Evolutionary conservation across 2,329 filamentous ascomycete genomes (phyloP), one percentile per base, ranked within the genome.

Genomic region (Trichophaea hybrida): DNA sequence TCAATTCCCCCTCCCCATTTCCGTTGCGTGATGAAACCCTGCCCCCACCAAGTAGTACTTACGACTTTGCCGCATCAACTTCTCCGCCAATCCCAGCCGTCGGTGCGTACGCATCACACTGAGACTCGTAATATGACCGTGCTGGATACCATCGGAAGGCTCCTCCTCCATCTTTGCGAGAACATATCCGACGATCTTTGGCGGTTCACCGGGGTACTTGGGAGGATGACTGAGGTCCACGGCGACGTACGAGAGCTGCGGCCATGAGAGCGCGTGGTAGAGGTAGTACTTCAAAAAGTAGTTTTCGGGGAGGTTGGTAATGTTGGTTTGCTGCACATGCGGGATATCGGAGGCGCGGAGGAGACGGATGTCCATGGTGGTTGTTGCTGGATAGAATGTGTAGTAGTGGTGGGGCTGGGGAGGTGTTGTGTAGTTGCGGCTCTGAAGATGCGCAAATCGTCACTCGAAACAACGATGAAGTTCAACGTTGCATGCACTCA

Each of bases 261-360:
- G 93, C 93, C 93, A 98, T 69, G 89, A 94, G 67, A 97, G 83
- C 13, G 91, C 90, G 75, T 98, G 93, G 80, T 98, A 98, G 70
- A 98, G 83, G 77, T 98, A 98, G 80, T 98, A 98, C 80, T 98
- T 98, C 75, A 95, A 87, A 74, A 97, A 97, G 81, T 98, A 98
- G 79, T 98, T 98, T 75, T 98, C 93, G 66, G 93, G 93, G 57
- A 98, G 80, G 77, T 98, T 98, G 73, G 94, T 94, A 72, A 98
- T 90, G 78, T 98, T 97, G 71, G 91, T 91, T 74, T 94, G 89
- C 76, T 98, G 93, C 72, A 98, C 89, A 71, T 93, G 84, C 67
- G 88, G 88, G 66, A 94, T 86, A 75, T 94, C 88, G 65, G 82
- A 85, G 65, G 88, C 78, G 67, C 82, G 84, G 67, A 98, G 83